These are phyloP conservation scores for Fomitiporia mediterranea DNA, from an alignment of 1,284 basidiomycete genomes.

Conservation along the genomic window DNA sequence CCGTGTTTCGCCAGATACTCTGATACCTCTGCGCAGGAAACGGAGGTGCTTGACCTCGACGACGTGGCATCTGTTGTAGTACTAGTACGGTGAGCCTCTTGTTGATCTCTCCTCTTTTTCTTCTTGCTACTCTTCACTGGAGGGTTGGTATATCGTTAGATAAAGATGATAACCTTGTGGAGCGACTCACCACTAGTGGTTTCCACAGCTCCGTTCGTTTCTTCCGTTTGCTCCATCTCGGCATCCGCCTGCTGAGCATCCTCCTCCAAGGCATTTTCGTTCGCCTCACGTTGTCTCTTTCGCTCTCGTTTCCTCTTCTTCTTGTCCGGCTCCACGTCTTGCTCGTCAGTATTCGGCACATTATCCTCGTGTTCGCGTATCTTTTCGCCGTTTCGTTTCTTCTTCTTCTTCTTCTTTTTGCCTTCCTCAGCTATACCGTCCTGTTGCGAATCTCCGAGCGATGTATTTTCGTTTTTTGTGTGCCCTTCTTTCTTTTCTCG, in stretches of 20 bases:
- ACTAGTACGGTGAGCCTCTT: slow-evolving; percentile 21
- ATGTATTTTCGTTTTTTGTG: slow-evolving; percentile 29
- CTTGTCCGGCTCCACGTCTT: neutral
- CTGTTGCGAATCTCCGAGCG: too few relatives aligned
- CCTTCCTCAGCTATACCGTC: too few relatives aligned
- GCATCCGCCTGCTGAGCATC: neutral
- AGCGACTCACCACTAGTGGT: neutral
- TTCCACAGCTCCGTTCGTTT: neutral
- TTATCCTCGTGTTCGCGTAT: too few relatives aligned
- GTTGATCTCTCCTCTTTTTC: slow-evolving; percentile 29
- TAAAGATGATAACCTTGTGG: neutral
- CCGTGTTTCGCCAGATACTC: slow-evolving; percentile 69
- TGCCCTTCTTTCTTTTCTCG: slow-evolving; percentile 33
- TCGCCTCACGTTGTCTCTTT: slow-evolving; percentile 16
- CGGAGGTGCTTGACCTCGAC: slow-evolving; percentile 16
- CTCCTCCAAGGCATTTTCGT: neutral
- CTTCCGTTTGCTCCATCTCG: neutral
- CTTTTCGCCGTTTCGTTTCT: neutral
- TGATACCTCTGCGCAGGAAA: slow-evolving; percentile 42
- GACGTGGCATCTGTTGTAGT: slow-evolving; percentile 18
- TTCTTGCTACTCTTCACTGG: slow-evolving; percentile 23
- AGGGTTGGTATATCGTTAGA: neutral
- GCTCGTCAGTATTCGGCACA: neutral
- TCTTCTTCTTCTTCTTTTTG: neutral
- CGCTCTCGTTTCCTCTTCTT: slow-evolving; percentile 23